A percentile compares a stretch with the other conserved stretches of the same genome.
Evolutionary conservation across 345 rosid species (phyloP).

Genomic region (Eutrema yunnanense): DNA sequence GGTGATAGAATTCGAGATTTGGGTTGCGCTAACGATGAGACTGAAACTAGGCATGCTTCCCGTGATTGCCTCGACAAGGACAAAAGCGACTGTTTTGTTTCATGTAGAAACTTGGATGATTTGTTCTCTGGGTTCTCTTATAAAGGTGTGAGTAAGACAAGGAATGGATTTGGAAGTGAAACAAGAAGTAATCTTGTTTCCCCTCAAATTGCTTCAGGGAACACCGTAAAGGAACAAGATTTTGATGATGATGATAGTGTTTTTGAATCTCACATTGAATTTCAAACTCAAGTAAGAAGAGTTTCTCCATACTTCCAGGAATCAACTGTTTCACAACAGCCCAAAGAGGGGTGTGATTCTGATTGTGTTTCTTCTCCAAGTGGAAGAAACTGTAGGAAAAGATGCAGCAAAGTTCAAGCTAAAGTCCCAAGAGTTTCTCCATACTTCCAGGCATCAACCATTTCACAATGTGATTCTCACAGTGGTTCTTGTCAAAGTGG

Average conservation of each 20-base stretch:
- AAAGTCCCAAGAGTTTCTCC: conserved; percentile 30
- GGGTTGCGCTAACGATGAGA: neutral
- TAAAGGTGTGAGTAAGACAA: neutral
- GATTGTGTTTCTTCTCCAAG: conserved; percentile 2
- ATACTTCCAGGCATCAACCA: conserved; percentile 10
- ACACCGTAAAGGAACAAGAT: neutral
- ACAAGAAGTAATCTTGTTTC: neutral
- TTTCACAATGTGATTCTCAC: neutral
- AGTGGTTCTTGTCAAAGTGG: neutral
- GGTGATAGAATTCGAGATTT: neutral
- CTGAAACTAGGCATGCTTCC: neutral
- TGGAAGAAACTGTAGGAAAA: neutral
- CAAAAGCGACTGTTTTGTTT: neutral
- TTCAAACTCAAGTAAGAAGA: neutral
- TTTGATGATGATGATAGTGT: neutral
- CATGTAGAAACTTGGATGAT: conserved; percentile 9
- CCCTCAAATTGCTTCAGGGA: neutral
- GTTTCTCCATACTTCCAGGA: conserved; percentile 19
- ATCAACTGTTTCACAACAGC: neutral
- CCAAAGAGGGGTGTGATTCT: neutral
- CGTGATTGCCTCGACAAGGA: neutral
- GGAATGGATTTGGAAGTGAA: neutral
- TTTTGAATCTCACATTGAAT: neutral
- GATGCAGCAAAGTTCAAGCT: neutral
- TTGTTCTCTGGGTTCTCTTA: neutral